A percentile compares a stretch with the other conserved stretches of the same genome.
phyloP scores from a whole-genome alignment of 1,139 yeast species.

The Candida sanyaensis region DNA sequence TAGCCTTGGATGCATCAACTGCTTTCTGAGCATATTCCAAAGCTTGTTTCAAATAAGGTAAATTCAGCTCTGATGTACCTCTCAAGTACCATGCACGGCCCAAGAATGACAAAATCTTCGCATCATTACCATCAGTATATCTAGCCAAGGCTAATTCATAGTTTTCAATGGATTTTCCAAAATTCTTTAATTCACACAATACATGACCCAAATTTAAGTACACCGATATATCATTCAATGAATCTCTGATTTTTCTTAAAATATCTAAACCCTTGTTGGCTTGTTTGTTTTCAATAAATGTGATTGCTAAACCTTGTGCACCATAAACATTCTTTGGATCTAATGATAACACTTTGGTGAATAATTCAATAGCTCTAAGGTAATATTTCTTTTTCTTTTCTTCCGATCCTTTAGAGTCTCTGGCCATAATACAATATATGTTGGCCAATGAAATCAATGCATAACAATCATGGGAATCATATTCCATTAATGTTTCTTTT shows the following conservation, averaged over 20 bases:
- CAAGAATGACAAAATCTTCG: slow-evolving; percentile 67
- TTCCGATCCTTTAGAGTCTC: slow-evolving; percentile 63
- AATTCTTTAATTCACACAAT: slow-evolving; percentile 78
- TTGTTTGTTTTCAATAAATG: slow-evolving; percentile 86
- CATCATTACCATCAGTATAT: slow-evolving; percentile 62
- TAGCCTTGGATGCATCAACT: slow-evolving; percentile 41
- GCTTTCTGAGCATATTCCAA: slow-evolving; percentile 66
- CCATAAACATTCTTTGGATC: slow-evolving; percentile 92
- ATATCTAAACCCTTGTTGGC: slow-evolving; percentile 78
- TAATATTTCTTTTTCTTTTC: slow-evolving; percentile 78
- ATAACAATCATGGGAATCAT: slow-evolving; percentile 85
- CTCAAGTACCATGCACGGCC: slow-evolving; percentile 92
- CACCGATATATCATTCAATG: slow-evolving; percentile 80
- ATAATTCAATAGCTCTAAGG: slow-evolving; percentile 85
- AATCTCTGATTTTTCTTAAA: slow-evolving; percentile 86
- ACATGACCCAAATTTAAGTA: slow-evolving; percentile 90
- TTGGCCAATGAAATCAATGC: slow-evolving; percentile 91
- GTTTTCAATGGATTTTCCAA: slow-evolving; percentile 81
- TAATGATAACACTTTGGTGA: slow-evolving; percentile 80
- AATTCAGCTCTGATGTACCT: slow-evolving; percentile 68
- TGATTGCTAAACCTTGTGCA: slow-evolving; percentile 95
- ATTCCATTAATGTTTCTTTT: slow-evolving; percentile 78
- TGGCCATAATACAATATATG: slow-evolving; percentile 78
- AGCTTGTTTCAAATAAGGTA: slow-evolving; percentile 60
- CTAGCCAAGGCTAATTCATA: slow-evolving; percentile 78